Evolutionary conservation across 805 yeast species (phyloP).

Genomic region (Hanseniaspora nectarophila): DNA sequence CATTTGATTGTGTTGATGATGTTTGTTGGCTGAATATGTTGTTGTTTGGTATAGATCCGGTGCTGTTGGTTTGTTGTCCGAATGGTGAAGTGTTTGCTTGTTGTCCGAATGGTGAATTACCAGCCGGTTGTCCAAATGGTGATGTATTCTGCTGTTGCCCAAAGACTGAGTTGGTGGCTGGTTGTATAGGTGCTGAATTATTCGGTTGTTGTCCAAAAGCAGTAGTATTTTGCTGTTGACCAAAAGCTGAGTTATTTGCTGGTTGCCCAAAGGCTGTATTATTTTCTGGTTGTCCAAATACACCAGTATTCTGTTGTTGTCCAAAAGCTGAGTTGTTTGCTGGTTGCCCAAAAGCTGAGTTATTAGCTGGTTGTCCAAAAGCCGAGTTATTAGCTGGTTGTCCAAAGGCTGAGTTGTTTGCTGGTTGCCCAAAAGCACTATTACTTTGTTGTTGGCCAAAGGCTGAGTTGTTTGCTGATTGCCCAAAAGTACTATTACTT

Average conservation of each 20-base stretch:
- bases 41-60: too few relatives aligned
- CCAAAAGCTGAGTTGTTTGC: not conserved
- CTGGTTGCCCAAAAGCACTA: constrained; percentile 16
- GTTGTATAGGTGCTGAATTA: not conserved
- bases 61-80: not conserved
- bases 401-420: constrained; percentile 22
- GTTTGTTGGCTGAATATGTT: not conserved
- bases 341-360: not conserved
- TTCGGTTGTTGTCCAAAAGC: not conserved
- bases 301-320: not conserved
- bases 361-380: constrained; percentile 12
- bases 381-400: constrained; percentile 15
- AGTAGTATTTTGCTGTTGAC: not conserved
- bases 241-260: not conserved
- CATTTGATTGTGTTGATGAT: not conserved
- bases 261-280: not conserved
- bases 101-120: not conserved
- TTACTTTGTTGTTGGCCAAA: not conserved
- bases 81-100: not conserved
- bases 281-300: not conserved
- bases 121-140: not conserved
- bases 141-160: not conserved
- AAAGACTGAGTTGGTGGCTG: not conserved
- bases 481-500: not conserved
- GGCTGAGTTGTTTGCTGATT: not conserved